Percentiles rank a stretch among this genome's conserved stretches.
Evolutionary conservation across 1,139 yeast genomes (phyloP).

Genomic region (Candida sp.): DNA sequence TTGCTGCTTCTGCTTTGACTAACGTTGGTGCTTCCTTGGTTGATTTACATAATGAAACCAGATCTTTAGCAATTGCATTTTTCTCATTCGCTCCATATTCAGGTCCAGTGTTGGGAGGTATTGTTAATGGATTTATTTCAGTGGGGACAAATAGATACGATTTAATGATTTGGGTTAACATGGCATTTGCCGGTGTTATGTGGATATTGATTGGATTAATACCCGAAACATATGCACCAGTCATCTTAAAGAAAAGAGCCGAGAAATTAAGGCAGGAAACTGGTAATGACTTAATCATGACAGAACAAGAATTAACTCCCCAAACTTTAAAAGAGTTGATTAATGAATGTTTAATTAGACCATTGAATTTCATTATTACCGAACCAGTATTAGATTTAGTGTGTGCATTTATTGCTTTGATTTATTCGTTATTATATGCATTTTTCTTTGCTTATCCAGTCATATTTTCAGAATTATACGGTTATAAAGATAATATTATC

Average conservation of each 20-base stretch:
- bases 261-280: slow-evolving; percentile 68
- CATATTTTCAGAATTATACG: slow-evolving; percentile 64
- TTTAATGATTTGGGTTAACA: slow-evolving; percentile 81
- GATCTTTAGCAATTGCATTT: slow-evolving; percentile 89
- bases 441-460: slow-evolving; percentile 91
- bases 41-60: slow-evolving; percentile 73
- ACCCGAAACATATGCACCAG: slow-evolving; percentile 93
- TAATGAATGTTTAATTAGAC: slow-evolving; percentile 67
- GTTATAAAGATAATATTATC: slow-evolving; percentile 61
- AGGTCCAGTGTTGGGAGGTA: slow-evolving; percentile 91
- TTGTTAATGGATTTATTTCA: slow-evolving; percentile 82
- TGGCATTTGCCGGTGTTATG: slow-evolving; percentile 87
- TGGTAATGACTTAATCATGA: slow-evolving; percentile 79
- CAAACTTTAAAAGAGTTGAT: slow-evolving; percentile 61
- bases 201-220: slow-evolving; percentile 61
- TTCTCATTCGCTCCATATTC: slow-evolving; percentile 92
- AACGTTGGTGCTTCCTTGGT: slow-evolving; percentile 90
- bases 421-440: slow-evolving; percentile 84
- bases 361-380: slow-evolving; percentile 66
- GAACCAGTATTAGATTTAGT: slow-evolving; percentile 84
- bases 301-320: slow-evolving; percentile 87
- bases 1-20: slow-evolving; percentile 78
- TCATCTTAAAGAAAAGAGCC: slow-evolving; percentile 74
- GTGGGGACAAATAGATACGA: slow-evolving; percentile 67
- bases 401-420: slow-evolving; percentile 82